Evolutionary conservation across 352 stramenopile genomes (phyloP).

Genomic region (Pythium biforme): DNA sequence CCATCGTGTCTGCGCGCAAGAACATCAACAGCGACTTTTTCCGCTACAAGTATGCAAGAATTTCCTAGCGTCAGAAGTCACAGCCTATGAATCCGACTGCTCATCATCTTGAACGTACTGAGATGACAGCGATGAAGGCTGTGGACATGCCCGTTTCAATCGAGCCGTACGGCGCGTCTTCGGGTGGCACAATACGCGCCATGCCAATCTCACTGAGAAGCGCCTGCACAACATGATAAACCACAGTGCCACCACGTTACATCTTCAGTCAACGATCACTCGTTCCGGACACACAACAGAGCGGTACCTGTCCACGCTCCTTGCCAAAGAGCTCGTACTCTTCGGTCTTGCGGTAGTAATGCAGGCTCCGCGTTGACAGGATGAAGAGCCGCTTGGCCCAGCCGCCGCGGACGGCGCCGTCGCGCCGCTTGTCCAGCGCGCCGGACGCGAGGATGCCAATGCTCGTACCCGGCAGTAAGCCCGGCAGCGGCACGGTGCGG

Average conservation of each 20-base stretch:
- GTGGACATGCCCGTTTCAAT: conserved; percentile 59
- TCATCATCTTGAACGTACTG: conserved; percentile 26
- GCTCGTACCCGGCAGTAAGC: conserved; percentile 67
- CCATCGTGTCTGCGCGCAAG: conserved; percentile 68
- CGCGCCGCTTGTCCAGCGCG: conserved; percentile 75
- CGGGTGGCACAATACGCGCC: conserved; percentile 68
- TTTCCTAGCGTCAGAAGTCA: neutral
- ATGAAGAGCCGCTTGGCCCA: conserved; percentile 85
- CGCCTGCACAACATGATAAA: conserved; percentile 1
- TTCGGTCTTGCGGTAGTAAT: conserved; percentile 85
- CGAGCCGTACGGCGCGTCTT: conserved; percentile 71
- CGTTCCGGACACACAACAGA: neutral
- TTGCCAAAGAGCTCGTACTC: conserved; percentile 84
- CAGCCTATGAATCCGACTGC: neutral
- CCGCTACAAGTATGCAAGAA: conserved; percentile 37
- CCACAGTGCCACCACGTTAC: neutral
- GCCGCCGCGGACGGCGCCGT: conserved; percentile 77
- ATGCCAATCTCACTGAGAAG: conserved; percentile 72
- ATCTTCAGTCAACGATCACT: neutral
- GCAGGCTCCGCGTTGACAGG: conserved; percentile 70
- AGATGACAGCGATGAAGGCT: conserved; percentile 74
- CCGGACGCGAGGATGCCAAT: conserved; percentile 77
- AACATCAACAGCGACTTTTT: conserved; percentile 80
- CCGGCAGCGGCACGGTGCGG: conserved; percentile 69
- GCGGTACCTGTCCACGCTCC: conserved; percentile 62